Conservation (phyloP, 148 eudicot species). For the Agrostemma githago region DNA sequence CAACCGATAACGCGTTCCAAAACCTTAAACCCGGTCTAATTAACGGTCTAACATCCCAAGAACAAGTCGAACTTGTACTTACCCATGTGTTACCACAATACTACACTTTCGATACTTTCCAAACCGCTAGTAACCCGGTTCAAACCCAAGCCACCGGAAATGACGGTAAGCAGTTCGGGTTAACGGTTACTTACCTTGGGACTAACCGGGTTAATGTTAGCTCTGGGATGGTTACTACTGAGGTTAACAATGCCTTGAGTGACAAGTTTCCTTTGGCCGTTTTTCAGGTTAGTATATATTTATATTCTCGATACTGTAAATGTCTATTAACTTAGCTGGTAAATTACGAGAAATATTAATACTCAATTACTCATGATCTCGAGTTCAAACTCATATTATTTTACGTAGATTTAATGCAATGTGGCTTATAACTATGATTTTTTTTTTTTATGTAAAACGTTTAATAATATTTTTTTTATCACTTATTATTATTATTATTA, state of each 20-base stretch:
- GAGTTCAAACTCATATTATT: too few relatives aligned
- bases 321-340: too few relatives aligned
- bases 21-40: conserved; percentile 57
- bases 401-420: too few relatives aligned
- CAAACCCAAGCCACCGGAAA: conserved; percentile 62
- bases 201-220: conserved; percentile 55
- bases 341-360: too few relatives aligned
- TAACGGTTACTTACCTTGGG: conserved; percentile 26
- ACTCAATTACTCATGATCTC: too few relatives aligned
- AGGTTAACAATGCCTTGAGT: conserved; percentile 43
- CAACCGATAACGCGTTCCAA: conserved; percentile 72
- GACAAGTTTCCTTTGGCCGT: conserved; percentile 44
- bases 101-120: conserved; percentile 35
- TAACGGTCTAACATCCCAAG: conserved; percentile 48
- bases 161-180: conserved; percentile 20
- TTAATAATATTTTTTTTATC: too few relatives aligned
- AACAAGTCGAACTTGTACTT: conserved; percentile 55
- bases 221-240: conserved; percentile 34
- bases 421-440: too few relatives aligned
- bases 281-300: conserved; percentile 37
- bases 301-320: too few relatives aligned
- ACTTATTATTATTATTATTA: too few relatives aligned
- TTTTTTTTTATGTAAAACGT: too few relatives aligned
- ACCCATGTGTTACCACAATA: conserved; percentile 61
- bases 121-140: conserved; percentile 69